Conservation (phyloP, 805 yeast species). For the Candida methanosorbosa region DNA sequence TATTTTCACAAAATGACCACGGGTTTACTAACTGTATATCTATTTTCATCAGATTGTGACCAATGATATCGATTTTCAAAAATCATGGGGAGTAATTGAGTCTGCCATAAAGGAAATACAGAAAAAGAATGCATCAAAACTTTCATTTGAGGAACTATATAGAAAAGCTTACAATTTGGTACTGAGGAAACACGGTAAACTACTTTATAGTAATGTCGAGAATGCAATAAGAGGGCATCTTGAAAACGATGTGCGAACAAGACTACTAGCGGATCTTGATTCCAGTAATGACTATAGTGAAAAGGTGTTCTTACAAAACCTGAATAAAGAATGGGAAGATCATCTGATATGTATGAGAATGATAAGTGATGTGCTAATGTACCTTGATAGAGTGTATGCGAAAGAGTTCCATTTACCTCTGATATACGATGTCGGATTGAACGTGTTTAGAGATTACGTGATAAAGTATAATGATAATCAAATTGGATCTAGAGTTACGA, state of each 20-base stretch:
- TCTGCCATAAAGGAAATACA: slow-evolving; percentile 68
- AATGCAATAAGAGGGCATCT: slow-evolving; percentile 40
- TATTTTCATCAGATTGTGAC: slow-evolving; percentile 16
- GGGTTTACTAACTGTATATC: neutral
- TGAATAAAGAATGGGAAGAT: slow-evolving; percentile 54
- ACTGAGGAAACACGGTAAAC: slow-evolving; percentile 56
- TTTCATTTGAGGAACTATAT: slow-evolving; percentile 79
- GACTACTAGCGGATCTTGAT: slow-evolving; percentile 5
- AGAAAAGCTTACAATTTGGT: slow-evolving; percentile 73
- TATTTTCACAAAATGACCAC: no score
- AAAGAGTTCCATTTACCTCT: slow-evolving; percentile 54
- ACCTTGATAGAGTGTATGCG: slow-evolving; percentile 78
- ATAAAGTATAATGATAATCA: slow-evolving; percentile 39
- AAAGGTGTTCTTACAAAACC: slow-evolving; percentile 20
- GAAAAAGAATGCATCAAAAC: slow-evolving; percentile 57
- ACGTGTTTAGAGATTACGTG: slow-evolving; percentile 53
- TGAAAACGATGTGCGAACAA: slow-evolving; percentile 15
- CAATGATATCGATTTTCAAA: slow-evolving; percentile 45
- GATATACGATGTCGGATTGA: slow-evolving; percentile 67
- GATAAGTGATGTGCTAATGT: slow-evolving; percentile 79
- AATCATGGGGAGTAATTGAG: slow-evolving; percentile 57
- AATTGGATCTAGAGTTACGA: slow-evolving; percentile 43
- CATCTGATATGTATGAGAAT: slow-evolving; percentile 66
- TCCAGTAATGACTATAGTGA: slow-evolving; percentile 8
- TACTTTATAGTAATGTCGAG: slow-evolving; percentile 54